Evolutionary conservation across 1,284 basidiomycete species (phyloP), one percentile per base, ranked within the genome.

Genomic region (Xerocomus cyaneibrunnescens): DNA sequence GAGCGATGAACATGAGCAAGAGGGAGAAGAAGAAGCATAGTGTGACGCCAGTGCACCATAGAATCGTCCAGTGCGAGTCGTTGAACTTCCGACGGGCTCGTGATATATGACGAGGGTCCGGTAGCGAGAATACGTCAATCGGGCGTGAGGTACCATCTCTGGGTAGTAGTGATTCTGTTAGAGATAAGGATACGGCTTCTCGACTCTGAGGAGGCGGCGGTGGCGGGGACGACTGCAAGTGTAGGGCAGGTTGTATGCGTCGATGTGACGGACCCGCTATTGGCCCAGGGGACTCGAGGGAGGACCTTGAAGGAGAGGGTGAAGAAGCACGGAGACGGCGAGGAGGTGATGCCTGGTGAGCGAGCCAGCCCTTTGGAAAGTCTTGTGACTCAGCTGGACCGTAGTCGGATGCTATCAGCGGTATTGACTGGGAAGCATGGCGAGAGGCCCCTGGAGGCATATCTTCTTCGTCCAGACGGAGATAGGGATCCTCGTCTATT

Each of bases 81-180:
- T 89, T 81, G 72, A 83, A 83, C 68, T 84, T 87, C 67, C 82
- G 76, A 49, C 85, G 79, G 38, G 76, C 73, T 50, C 80, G 75
- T 19, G 81, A 75, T 32, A 77, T 73, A 57, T 85, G 79, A 41
- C 83, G 78, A 23, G 86, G 87, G 61, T 89, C 86, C 5, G 87
- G 88, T 14, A 90, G 74, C 17, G 81, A 80, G 69, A 90, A 90
- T 32, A 83, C 78, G 64, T 86, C 84, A 21, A 83, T 62, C 7
- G 85, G 81, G 46, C 84, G 76, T 36, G 77, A 69, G 44, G 74
- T 72, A 27, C 84, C 85, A 54, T 87, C 85, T 40, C 80, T 74
- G 22, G 87, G 89, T 7, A 91, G 74, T 2, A 91, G 72, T 2
- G 87, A 89, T 60, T 88, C 81, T 6, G 85, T 88, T 21, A 89